A percentile compares a stretch with the other conserved stretches of the same genome.
phyloP scores from a whole-genome alignment of 345 rosid genomes.

The Mercurialis annua region DNA sequence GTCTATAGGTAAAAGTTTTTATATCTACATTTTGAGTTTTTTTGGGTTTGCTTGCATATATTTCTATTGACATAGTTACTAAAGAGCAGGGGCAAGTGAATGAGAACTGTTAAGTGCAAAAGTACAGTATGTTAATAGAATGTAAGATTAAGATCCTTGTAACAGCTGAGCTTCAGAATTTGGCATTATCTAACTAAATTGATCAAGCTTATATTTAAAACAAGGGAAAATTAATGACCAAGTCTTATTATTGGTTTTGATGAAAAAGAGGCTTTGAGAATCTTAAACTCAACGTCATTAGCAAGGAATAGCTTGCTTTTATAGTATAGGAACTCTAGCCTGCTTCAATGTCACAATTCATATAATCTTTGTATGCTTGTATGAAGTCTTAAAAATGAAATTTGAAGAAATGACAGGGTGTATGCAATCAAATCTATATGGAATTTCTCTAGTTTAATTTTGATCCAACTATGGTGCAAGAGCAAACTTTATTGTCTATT shows the following conservation, averaged over 20 bases:
- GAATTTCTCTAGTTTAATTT: too few species aligned
- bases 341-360: not conserved
- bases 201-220: not conserved
- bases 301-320: not conserved
- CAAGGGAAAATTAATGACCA: not conserved
- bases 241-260: too few species aligned
- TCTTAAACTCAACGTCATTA: not conserved
- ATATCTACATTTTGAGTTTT: not conserved
- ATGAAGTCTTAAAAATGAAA: too few species aligned
- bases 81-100: not conserved
- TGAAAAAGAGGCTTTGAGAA: not conserved
- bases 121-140: not conserved
- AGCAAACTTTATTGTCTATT: not conserved
- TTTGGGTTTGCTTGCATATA: not conserved
- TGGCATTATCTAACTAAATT: not conserved
- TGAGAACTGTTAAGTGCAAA: not conserved
- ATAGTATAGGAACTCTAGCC: not conserved
- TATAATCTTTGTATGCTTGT: not conserved
- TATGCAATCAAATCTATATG: too few species aligned
- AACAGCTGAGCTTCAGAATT: not conserved
- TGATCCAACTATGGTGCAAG: too few species aligned
- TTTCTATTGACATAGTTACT: not conserved
- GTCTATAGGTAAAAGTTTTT: slow-evolving; percentile 53
- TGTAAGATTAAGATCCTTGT: not conserved
- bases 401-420: too few species aligned